A percentile compares a stretch with the other conserved stretches of the same genome.
phyloP scores from a whole-genome alignment of 441 rosid species.

The Erodium moschatum region DNA sequence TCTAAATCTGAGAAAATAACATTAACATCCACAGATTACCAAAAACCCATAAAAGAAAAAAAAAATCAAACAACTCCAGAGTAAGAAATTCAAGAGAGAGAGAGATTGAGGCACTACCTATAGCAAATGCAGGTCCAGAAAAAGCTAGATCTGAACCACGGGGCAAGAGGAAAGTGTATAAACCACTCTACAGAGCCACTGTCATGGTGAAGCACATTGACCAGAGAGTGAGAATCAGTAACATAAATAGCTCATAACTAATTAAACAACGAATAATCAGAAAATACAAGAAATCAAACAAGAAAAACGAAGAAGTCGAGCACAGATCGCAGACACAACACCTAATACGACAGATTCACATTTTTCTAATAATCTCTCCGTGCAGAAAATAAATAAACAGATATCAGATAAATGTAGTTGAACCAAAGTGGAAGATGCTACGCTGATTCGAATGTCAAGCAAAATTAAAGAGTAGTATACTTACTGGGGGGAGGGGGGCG shows the following conservation, averaged over 20 bases:
- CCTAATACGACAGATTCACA: not conserved
- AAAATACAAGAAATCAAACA: not conserved
- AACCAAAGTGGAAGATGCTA: not conserved
- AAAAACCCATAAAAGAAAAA: not conserved
- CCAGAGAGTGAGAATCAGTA: not conserved
- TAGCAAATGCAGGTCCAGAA: constrained; percentile 5
- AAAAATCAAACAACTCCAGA: not conserved
- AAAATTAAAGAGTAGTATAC: not conserved
- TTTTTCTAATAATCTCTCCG: not conserved
- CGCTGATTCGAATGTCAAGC: not conserved
- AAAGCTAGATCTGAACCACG: not conserved
- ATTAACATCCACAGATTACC: not conserved
- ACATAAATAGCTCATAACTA: not conserved
- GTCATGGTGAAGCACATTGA: not conserved
- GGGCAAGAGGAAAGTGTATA: not conserved
- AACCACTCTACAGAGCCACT: constrained; percentile 3
- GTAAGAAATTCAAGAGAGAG: not conserved
- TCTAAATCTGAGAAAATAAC: not conserved
- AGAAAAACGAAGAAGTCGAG: not conserved
- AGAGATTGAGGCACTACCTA: not conserved
- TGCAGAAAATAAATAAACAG: not conserved
- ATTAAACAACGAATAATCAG: not conserved
- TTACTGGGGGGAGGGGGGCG: not conserved
- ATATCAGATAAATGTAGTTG: not conserved
- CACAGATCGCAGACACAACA: not conserved